phyloP scores from a whole-genome alignment of 352 stramenopile species.

The Globisporangium spinosum region DNA sequence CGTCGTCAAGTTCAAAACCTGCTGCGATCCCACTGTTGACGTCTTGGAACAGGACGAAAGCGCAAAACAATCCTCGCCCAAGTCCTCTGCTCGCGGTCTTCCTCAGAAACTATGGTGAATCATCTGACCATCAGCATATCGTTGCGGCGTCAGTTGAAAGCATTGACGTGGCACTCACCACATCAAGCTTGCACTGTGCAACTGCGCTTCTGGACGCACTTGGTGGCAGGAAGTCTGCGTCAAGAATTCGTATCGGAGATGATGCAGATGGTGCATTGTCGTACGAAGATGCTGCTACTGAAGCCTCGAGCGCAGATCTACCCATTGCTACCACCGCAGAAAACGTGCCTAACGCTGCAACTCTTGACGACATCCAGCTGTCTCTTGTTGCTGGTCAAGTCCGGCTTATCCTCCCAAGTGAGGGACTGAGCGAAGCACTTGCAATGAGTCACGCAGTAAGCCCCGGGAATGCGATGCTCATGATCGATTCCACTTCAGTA shows the following conservation, averaged over 20 bases:
- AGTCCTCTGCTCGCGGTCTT: constrained; percentile 41
- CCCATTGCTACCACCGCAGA: background rate
- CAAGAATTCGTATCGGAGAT: background rate
- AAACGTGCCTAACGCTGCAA: background rate
- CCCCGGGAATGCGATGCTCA: constrained; percentile 32
- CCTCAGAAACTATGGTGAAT: constrained; percentile 48
- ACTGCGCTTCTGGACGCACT: constrained; percentile 21
- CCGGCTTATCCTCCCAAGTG: constrained; percentile 48
- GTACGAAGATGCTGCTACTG: background rate
- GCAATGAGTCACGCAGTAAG: constrained; percentile 12
- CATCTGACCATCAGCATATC: constrained; percentile 21
- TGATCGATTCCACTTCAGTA: constrained; percentile 47
- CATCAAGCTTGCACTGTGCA: constrained; percentile 41
- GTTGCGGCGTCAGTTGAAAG: constrained; percentile 45
- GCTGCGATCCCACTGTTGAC: constrained; percentile 35
- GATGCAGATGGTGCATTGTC: background rate
- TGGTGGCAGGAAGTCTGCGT: background rate
- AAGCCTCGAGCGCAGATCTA: background rate
- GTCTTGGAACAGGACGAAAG: constrained; percentile 22
- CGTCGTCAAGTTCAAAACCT: background rate
- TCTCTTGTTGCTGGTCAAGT: constrained; percentile 44
- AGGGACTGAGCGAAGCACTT: constrained; percentile 33
- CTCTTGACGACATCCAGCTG: constrained; percentile 29
- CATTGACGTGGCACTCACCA: constrained; percentile 41
- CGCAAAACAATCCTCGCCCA: constrained; percentile 12